These are phyloP conservation scores for Melampsora abietis-canadensis DNA, from an alignment of 1,284 basidiomycete species.

Conservation along the genomic window DNA sequence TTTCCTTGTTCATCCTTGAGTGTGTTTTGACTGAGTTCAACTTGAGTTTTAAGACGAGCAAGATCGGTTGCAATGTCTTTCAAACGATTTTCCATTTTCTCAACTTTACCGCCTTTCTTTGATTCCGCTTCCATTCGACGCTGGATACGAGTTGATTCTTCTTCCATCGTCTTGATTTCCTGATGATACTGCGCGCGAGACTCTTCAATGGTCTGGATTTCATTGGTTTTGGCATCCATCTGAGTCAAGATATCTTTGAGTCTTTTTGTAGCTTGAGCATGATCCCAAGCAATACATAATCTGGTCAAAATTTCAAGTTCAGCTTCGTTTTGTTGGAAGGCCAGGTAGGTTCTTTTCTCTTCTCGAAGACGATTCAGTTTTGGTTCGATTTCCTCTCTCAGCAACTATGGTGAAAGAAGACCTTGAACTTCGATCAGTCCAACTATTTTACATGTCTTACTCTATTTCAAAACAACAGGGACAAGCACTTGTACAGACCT, in stretches of 20 bases:
- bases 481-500: slow-evolving; percentile 50
- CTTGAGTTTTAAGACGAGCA: slow-evolving; percentile 82
- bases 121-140: slow-evolving; percentile 54
- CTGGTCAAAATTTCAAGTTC: slow-evolving; percentile 87
- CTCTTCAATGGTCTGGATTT: slow-evolving; percentile 43
- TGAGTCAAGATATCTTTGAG: slow-evolving; percentile 49
- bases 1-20: slow-evolving; percentile 76
- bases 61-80: slow-evolving; percentile 75
- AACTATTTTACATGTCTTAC: too few relatives aligned
- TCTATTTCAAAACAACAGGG: not conserved
- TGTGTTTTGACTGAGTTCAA: slow-evolving; percentile 73
- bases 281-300: slow-evolving; percentile 83
- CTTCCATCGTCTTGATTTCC: slow-evolving; percentile 56
- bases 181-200: slow-evolving; percentile 45
- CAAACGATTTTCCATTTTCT: slow-evolving; percentile 73
- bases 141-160: slow-evolving; percentile 54
- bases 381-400: slow-evolving; percentile 88
- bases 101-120: slow-evolving; percentile 72
- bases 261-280: slow-evolving; percentile 67
- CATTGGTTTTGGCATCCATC: slow-evolving; percentile 42
- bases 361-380: slow-evolving; percentile 85
- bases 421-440: not conserved
- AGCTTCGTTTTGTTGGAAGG: slow-evolving; percentile 82
- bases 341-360: slow-evolving; percentile 85
- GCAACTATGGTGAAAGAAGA: slow-evolving; percentile 55